These are phyloP conservation scores for Aschersonia sp. DNA, from an alignment of 2,329 filamentous ascomycete genomes.

Conservation along the genomic window DNA sequence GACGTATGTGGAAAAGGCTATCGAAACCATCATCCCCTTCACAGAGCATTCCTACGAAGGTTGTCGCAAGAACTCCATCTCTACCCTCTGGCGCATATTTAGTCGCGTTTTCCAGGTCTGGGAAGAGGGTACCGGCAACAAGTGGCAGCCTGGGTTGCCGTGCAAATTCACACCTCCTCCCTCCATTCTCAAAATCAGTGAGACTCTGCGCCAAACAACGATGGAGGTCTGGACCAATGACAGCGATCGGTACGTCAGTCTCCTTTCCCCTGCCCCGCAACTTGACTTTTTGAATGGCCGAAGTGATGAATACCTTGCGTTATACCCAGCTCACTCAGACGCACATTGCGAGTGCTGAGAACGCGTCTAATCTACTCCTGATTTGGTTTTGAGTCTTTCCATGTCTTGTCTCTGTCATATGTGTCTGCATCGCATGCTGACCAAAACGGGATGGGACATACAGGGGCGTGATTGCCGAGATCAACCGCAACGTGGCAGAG, in stretches of 20 bases:
- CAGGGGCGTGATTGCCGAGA: conserved; percentile 80
- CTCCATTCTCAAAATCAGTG: conserved; percentile 72
- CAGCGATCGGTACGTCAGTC: conserved; percentile 68
- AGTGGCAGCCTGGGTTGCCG: conserved; percentile 83
- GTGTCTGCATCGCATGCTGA: background rate
- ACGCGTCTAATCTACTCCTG: conserved; percentile 40
- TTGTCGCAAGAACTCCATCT: conserved; percentile 80
- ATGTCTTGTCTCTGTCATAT: conserved; percentile 7
- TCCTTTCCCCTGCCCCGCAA: conserved; percentile 4
- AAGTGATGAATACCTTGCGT: conserved; percentile 81
- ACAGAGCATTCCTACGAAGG: conserved; percentile 86
- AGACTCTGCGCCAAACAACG: conserved; percentile 73
- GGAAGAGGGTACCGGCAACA: conserved; percentile 57
- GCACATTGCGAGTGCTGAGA: conserved; percentile 78
- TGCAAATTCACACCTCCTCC: conserved; percentile 64
- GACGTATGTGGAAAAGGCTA: conserved; percentile 76
- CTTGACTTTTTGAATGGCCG: conserved; percentile 10
- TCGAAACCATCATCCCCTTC: conserved; percentile 67
- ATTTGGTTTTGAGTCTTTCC: conserved; percentile 6
- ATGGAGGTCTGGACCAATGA: conserved; percentile 80
- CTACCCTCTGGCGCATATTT: conserved; percentile 86
- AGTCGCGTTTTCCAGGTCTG: conserved; percentile 80
- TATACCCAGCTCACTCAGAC: conserved; percentile 99
- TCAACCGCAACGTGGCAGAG: conserved; percentile 84
- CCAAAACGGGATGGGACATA: background rate